Evolutionary conservation across 2,329 filamentous ascomycete genomes (phyloP), one percentile per base, ranked within the genome.

Genomic region (Keithomyces neogunnii): DNA sequence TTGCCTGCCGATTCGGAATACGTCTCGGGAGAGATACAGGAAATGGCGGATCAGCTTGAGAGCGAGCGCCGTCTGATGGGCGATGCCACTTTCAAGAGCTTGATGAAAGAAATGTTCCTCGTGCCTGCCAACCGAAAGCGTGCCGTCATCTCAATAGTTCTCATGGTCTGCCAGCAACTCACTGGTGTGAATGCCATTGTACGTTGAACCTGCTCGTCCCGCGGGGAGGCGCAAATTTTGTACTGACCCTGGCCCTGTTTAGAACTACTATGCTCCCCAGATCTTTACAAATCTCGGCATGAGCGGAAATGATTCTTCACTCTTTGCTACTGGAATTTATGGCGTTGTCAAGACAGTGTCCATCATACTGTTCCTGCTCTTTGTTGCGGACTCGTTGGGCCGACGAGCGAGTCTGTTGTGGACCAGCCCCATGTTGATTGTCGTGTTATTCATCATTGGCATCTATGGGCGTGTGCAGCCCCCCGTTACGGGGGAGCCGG

Each of bases 311-410:
- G 65, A 75, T 39, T 74, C 77, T 40, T 80, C 78, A 19, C 77
- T 89, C 29, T 86, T 89, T 63, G 84, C 86, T 4, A 88, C 85
- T 0, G 85, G 86, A 40, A 78, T 89, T 57, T 89, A 88, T 62
- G 85, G 85, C 30, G 76, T 88, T 50, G 79, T 87, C 51, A 89
- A 89, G 66, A 82, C 85, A 67, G 67, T 73, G 8, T 78, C 80
- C 39, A 86, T 82, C 61, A 73, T 76, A 4, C 62, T 74, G 49
- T 89, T 88, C 71, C 73, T 89, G 30, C 62, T 85, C 56, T 83
- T 87, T 58, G 77, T 79, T 11, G 83, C 82, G 53, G 86, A 89
- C 63, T 84, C 82, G 2, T 77, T 89, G 1, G 86, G 86, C 28
- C 78, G 86, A 51, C 71, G 83, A 13, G 67, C 64, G 54, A 73